Base-by-base conservation (phyloP, 2,329 filamentous ascomycete genomes). In the Ceratocystiopsis sp. region DNA sequence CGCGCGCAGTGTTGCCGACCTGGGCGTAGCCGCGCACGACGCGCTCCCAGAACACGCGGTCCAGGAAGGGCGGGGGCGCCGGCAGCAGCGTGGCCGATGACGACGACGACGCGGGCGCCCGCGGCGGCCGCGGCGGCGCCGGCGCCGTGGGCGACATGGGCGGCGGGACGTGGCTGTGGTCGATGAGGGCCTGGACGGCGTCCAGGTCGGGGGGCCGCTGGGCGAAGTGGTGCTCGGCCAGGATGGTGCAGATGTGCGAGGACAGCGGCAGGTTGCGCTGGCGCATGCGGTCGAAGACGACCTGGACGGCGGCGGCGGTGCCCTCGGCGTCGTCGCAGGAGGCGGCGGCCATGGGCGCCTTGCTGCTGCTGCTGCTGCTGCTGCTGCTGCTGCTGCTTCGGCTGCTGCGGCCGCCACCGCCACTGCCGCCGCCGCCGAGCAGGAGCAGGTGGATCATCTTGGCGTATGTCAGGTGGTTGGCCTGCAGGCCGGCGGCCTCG, bases 191-290 rank as follows among this genome's bases (percentile, higher is more conserved):
- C 35, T 74, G 68, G n/a, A 84, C 68, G 14, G 72, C 70, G 2
- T 61, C 57, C 29, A 82, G 60, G 50, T 81, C 67, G 0, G 78
- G 75, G 2, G 74, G 73, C 1, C 60, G 48, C 41, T 66, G 67
- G 10, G 64, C 53, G 54, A 87, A 80, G 55, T 78, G 79, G 54
- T 80, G 67, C 38, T 78, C 71, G 38, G 82, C 63, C 17, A 91
- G 69, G 53, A 79, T 81, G 19, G 82, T 87, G 62, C 82, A 82
- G 53, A 85, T 81, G 51, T 84, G 71, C 1, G 73, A 59, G 4
- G 71, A 72, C 2, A 75, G 66, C 40, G 66, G 55, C 37, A 79
- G 53, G 17, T 69, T 68, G 19, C 65, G 60, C 7, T 53, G 51
- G 41, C 62, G 60, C 68, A 91, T 80, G 56, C 80, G 72, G 1